Percentiles rank a stretch among this genome's conserved stretches.
Conservation (phyloP, 176 grass and related monocot species). For the Tillandsia fasciculata region DNA sequence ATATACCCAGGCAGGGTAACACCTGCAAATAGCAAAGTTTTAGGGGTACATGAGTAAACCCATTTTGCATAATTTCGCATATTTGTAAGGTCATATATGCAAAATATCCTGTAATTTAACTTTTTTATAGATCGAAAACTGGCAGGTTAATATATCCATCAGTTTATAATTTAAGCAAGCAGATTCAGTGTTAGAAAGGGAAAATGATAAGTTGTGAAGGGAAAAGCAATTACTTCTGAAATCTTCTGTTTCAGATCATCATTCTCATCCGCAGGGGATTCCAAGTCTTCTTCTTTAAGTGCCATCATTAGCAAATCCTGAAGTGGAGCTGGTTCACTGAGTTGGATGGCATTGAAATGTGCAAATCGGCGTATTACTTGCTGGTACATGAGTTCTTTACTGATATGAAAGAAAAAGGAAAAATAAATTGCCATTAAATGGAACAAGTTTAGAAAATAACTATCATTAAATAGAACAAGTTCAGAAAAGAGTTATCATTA, state of each 20-base stretch:
- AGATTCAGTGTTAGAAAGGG: not conserved
- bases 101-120: not conserved
- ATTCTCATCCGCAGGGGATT: constrained; percentile 36
- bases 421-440: not conserved
- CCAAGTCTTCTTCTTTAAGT: constrained; percentile 58
- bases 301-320: constrained; percentile 68
- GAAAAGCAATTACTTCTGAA: constrained; percentile 49
- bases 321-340: constrained; percentile 80
- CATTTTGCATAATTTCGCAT: too few relatives aligned
- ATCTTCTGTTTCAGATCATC: constrained; percentile 66
- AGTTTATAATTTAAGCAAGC: not conserved
- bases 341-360: constrained; percentile 86
- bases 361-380: constrained; percentile 73
- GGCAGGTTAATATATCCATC: not conserved
- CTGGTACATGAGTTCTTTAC: constrained; percentile 97
- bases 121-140: not conserved
- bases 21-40: too few relatives aligned
- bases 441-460: too few relatives aligned
- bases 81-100: not conserved
- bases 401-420: constrained; percentile 8
- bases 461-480: too few relatives aligned
- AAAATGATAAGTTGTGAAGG: constrained; percentile 1
- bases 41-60: too few relatives aligned
- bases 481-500: too few relatives aligned
- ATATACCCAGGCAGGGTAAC: not conserved